Evolutionary conservation across 179 eudicot genomes (phyloP), one percentile per base, ranked within the genome.

Genomic region (Amaranthus tricolor): DNA sequence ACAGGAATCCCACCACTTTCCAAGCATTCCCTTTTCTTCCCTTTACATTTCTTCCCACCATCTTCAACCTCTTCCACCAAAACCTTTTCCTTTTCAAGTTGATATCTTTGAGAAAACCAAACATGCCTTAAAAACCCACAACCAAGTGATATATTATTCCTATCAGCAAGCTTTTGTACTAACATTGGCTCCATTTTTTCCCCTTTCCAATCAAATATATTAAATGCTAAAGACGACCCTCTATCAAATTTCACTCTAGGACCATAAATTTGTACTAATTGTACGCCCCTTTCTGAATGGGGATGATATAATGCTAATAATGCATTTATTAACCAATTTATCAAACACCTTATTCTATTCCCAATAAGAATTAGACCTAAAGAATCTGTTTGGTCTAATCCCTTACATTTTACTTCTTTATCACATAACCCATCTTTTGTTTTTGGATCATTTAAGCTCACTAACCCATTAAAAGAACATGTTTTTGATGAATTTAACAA

Each of bases 131-230:
- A 60, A 13, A 82, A 70, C n/a, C 83, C 94, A 67, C 73, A 81
- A 6, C 87, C 81, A 0, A 93, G 77, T 5, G 93, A 88, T 14
- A 93, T 87, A 47, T 80, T 81, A 70, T 82, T 74, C 58, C 97
- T 84, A 71, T 86, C 95, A 5, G 88, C 98, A 17, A 93, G 79
- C 71, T 87, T 91, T 74, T 93, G 98, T 3, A 91, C 92, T 3
- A 93, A 79, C 16, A 59, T 9, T 6, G 98, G 94, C 8, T 93
- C 96, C 20, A 93, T 66, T 74, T 80, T 88, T 66, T 87, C 90
- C 8, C 92, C 93, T 81, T 89, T 93, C 98, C 98, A 93, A 75
- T 93, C 98, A 53, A 82, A 88, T 40, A 93, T 76, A 44, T 87
- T 91, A 71, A 93, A 91, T 2, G 98, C 93, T 73, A 91, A 58